Evolutionary conservation across 2,329 filamentous ascomycete genomes (phyloP), one percentile per base, ranked within the genome.

Genomic region (Phyllosticta citribraziliensis): DNA sequence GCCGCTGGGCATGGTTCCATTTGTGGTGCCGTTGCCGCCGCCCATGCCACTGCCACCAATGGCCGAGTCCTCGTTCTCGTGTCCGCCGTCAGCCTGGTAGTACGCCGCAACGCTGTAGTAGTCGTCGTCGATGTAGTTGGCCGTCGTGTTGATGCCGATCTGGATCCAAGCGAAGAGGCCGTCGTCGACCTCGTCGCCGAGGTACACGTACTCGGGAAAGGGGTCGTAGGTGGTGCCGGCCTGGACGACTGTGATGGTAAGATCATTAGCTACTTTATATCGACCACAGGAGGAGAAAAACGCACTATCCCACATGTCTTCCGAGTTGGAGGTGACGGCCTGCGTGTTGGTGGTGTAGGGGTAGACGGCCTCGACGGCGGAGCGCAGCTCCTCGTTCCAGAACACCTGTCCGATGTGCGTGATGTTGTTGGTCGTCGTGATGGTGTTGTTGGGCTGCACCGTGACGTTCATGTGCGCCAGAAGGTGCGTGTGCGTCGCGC

Each of bases 391-490:
- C 69, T 86, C 80, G 69, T 88, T 83, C 60, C 84, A 84, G 77
- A 84, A 88, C 56, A 85, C 68, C 69, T 88, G 85, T n/a, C 85
- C 84, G 47, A 87, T 78, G 72, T 88, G 84, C 6, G 80, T 79
- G 62, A 82, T 78, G 57, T 73, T 75, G 58, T 73, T 75, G 12
- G 76, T 75, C 63, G 76, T 80, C 53, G 72, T 71, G 63, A 82
- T 77, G 61, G 82, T 81, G 58, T 80, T 81, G 67, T 80, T 84
- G 57, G 74, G 65, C 55, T 76, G 73, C 6, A 77, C 66, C 51
- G 71, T 74, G 50, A 67, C 69, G 58, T 73, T 73, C 63, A 73
- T 71, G 63, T 75, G 73, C 52, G 76, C 67, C 57, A 72, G 64
- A 62, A 71, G 20, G 47, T 63, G 57, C 59, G 76, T 74, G 65